Evolutionary conservation across 2,329 filamentous ascomycete genomes (phyloP).

Genomic region (Tolypocladium pustulatum): DNA sequence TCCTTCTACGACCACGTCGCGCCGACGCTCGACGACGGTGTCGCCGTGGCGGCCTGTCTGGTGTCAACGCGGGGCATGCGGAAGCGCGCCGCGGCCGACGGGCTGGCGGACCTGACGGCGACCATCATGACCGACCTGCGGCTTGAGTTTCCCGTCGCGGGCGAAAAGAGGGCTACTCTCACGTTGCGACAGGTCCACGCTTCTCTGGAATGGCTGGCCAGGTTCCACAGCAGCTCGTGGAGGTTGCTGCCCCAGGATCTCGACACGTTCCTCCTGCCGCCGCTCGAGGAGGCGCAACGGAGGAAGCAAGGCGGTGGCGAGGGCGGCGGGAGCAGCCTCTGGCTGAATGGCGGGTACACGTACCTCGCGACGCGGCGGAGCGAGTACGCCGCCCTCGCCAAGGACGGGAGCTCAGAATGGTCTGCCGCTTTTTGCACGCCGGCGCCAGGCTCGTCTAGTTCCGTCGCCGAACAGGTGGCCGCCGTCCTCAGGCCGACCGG

Average conservation of each 20-base stretch:
- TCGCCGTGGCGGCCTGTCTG: conserved; percentile 40
- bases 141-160: conserved; percentile 41
- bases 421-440: conserved; percentile 32
- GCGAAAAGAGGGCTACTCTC: conserved; percentile 40
- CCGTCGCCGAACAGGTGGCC: conserved; percentile 43
- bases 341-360: conserved; percentile 60
- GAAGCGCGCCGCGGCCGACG: conserved; percentile 12
- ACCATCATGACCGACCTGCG: conserved; percentile 49
- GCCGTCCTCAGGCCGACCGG: conserved; percentile 35
- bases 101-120: conserved; percentile 32
- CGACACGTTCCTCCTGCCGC: conserved; percentile 36
- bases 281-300: conserved; percentile 39
- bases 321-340: conserved; percentile 24
- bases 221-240: conserved; percentile 50
- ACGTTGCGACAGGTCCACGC: conserved; percentile 35
- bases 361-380: conserved; percentile 52
- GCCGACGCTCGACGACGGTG: conserved; percentile 28
- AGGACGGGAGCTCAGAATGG: conserved; percentile 44
- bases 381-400: conserved; percentile 40
- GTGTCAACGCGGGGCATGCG: conserved; percentile 27
- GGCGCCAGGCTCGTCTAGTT: conserved; percentile 11
- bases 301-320: conserved; percentile 5
- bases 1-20: conserved; percentile 52
- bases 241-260: conserved; percentile 12
- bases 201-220: conserved; percentile 51